phyloP scores from a whole-genome alignment of 805 yeast species.

The Candida pseudoglaebosa region DNA sequence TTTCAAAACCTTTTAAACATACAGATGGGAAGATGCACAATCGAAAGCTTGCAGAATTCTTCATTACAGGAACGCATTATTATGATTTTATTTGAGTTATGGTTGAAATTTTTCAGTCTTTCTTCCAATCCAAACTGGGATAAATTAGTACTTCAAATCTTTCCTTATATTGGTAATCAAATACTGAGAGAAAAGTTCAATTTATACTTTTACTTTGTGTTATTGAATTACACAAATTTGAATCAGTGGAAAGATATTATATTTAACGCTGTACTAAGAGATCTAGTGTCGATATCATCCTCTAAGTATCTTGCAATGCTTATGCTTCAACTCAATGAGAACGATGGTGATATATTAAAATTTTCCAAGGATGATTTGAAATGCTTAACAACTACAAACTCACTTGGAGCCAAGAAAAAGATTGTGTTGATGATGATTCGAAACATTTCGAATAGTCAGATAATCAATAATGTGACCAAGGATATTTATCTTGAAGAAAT shows the following conservation, averaged over 20 bases:
- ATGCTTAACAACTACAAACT: background rate
- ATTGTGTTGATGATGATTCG: constrained; percentile 17
- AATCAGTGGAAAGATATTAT: constrained; percentile 20
- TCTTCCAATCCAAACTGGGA: constrained; percentile 29
- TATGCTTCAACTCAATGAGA: constrained; percentile 16
- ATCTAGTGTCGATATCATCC: constrained; percentile 21
- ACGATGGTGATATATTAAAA: constrained; percentile 12
- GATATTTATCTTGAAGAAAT: constrained; percentile 15
- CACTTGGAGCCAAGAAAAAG: constrained; percentile 1
- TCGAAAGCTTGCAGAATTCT: constrained; percentile 11
- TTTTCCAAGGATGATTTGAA: background rate
- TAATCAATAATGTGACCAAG: constrained; percentile 11
- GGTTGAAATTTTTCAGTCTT: constrained; percentile 22
- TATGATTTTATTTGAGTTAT: constrained; percentile 25
- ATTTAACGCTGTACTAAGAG: constrained; percentile 18
- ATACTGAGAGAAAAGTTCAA: constrained; percentile 33
- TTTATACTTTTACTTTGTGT: constrained; percentile 23
- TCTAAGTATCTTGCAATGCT: constrained; percentile 23
- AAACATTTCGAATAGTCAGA: constrained; percentile 13
- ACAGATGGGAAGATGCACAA: constrained; percentile 35
- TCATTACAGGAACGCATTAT: constrained; percentile 11
- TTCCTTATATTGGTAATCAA: constrained; percentile 36
- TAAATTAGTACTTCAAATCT: constrained; percentile 31
- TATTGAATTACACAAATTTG: constrained; percentile 18
- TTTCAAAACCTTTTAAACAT: constrained; percentile 14